Evolutionary conservation across 2,329 filamentous ascomycete species (phyloP).

Genomic region (Phaeomoniella chlamydospora): DNA sequence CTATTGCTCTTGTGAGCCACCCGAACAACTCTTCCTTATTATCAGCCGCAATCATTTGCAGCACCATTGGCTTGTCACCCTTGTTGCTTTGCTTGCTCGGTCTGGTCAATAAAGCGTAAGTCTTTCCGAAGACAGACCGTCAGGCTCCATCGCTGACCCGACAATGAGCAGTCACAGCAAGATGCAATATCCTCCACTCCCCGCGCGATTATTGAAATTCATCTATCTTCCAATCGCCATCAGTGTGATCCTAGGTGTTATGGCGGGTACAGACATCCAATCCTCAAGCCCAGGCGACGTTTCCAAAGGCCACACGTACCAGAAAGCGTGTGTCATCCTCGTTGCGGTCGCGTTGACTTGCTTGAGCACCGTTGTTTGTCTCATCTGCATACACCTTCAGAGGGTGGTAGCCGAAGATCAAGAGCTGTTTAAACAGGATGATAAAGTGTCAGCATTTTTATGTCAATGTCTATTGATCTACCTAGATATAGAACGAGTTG

Average conservation of each 20-base stretch:
- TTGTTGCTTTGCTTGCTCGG: constrained; percentile 32
- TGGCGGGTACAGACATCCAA: constrained; percentile 26
- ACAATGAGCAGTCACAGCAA: no score
- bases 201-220: no score
- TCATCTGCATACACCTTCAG: constrained; percentile 14
- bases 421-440: no score
- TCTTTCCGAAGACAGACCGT: no score
- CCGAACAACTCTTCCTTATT: constrained; percentile 22
- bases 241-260: constrained; percentile 23
- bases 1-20: constrained; percentile 33
- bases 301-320: constrained; percentile 17
- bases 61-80: constrained; percentile 32
- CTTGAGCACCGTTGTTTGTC: constrained; percentile 18
- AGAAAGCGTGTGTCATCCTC: constrained; percentile 27
- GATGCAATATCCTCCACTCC: no score
- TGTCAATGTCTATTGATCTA: no score
- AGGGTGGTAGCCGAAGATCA: constrained; percentile 5
- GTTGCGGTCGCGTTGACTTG: constrained; percentile 26
- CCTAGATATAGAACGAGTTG: no score
- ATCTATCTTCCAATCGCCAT: constrained; percentile 16
- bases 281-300: constrained; percentile 13
- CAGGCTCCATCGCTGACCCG: no score
- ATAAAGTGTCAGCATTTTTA: no score
- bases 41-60: constrained; percentile 26
- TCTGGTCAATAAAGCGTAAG: constrained; percentile 23